These are phyloP conservation scores for Brachypodium distachyon DNA, from an alignment of 202 grass and related monocot species.

Conservation along the genomic window DNA sequence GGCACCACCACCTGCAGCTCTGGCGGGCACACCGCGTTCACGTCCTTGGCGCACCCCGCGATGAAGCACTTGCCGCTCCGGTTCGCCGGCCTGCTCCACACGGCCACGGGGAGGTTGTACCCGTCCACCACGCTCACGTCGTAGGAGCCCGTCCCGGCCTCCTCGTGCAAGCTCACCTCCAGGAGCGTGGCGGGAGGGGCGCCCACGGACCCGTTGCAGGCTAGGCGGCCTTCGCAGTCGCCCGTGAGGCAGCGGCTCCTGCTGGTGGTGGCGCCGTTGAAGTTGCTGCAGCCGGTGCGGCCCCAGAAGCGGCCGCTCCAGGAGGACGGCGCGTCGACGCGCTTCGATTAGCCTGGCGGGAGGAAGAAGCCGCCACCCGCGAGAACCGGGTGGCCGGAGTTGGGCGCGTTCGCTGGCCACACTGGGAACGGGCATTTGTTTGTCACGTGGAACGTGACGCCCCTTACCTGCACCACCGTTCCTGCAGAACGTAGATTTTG, in stretches of 20 bases:
- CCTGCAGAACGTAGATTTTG: background rate
- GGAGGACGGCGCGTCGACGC: slow-evolving; percentile 38
- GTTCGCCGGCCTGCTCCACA: slow-evolving; percentile 27
- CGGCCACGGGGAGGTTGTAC: slow-evolving; percentile 75
- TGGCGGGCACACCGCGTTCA: slow-evolving; percentile 64
- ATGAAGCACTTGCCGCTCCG: slow-evolving; percentile 34
- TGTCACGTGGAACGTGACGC: slow-evolving; percentile 43
- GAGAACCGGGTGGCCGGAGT: slow-evolving; percentile 56
- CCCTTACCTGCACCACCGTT: background rate
- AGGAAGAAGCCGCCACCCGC: slow-evolving; percentile 69
- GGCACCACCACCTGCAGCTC: slow-evolving; percentile 47
- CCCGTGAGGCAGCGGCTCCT: slow-evolving; percentile 41
- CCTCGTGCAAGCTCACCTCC: slow-evolving; percentile 52
- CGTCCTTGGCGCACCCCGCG: slow-evolving; percentile 42
- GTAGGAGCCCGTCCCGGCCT: slow-evolving; percentile 56
- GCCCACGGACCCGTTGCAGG: slow-evolving; percentile 70
- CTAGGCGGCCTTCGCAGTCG: slow-evolving; percentile 59
- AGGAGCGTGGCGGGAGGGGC: slow-evolving; percentile 64
- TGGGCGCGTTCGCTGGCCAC: slow-evolving; percentile 72
- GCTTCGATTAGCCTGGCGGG: slow-evolving; percentile 32
- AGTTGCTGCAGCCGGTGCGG: slow-evolving; percentile 69
- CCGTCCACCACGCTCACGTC: slow-evolving; percentile 85
- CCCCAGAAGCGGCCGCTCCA: slow-evolving; percentile 90
- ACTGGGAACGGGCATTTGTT: slow-evolving; percentile 81
- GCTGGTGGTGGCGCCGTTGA: background rate